Evolutionary conservation across 495 filamentous ascomycete genomes (phyloP).

Genomic region (Talaromyces ruber): DNA sequence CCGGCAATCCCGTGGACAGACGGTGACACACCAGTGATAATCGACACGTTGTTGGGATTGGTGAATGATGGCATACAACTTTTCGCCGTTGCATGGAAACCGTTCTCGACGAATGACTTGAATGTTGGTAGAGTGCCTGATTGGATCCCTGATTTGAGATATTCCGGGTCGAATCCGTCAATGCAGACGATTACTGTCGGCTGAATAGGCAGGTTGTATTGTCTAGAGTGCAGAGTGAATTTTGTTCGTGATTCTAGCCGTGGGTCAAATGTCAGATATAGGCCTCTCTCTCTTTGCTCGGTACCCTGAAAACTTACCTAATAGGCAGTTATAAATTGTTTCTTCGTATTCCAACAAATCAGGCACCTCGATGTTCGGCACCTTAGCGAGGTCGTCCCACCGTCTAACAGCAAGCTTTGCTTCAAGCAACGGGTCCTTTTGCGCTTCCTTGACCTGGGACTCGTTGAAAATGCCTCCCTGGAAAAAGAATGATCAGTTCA

Average conservation of each 20-base stretch:
- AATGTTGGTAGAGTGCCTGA: conserved; percentile 22
- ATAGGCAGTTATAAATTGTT: conserved; percentile 13
- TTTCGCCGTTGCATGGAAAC: conserved; percentile 23
- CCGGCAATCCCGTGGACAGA: conserved; percentile 24
- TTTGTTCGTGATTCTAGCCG: conserved; percentile 11
- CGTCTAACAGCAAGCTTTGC: conserved; percentile 25
- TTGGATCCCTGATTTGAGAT: conserved; percentile 18
- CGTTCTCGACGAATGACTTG: conserved; percentile 14
- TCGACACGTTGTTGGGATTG: conserved; percentile 27
- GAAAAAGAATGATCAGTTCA: neutral
- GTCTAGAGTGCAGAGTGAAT: conserved; percentile 13
- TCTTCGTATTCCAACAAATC: conserved; percentile 15
- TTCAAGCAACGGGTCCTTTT: conserved; percentile 21
- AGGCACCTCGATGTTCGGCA: conserved; percentile 17
- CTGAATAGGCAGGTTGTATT: conserved; percentile 14
- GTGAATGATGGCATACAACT: conserved; percentile 30
- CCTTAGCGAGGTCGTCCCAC: conserved; percentile 34
- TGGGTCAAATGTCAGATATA: neutral
- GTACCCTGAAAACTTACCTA: conserved; percentile 8
- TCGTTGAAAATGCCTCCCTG: conserved; percentile 25
- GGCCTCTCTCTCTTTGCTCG: neutral
- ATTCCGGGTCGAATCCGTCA: conserved; percentile 29
- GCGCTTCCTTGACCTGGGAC: conserved; percentile 18
- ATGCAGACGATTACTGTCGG: conserved; percentile 26
- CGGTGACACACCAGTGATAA: conserved; percentile 25